Evolutionary conservation across 441 rosid genomes (phyloP).

Genomic region (Gossypium armourianum): DNA sequence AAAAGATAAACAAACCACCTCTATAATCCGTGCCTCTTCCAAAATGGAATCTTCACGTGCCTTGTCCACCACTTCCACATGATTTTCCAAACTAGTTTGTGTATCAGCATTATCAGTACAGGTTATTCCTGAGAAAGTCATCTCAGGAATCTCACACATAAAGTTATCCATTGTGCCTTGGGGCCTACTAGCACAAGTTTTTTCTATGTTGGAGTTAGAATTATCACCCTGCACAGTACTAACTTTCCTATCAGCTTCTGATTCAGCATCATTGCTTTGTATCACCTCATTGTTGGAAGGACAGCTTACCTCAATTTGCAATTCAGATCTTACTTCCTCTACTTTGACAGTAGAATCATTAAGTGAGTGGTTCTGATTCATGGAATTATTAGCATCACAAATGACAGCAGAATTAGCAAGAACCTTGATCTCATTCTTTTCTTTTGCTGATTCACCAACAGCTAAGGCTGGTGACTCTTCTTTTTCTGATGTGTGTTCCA

Average conservation of each 20-base stretch:
- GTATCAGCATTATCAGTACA: constrained; percentile 32
- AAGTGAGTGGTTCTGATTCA: constrained; percentile 27
- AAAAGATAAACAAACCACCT: constrained; percentile 41
- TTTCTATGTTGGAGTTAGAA: constrained; percentile 29
- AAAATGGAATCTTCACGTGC: constrained; percentile 69
- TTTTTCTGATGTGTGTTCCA: constrained; percentile 31
- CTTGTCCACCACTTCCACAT: constrained; percentile 35
- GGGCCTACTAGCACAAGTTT: constrained; percentile 26
- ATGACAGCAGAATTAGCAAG: constrained; percentile 21
- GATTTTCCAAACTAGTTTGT: constrained; percentile 34
- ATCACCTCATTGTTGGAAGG: constrained; percentile 29
- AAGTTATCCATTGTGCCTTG: constrained; percentile 31
- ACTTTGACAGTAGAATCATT: constrained; percentile 30
- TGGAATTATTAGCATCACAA: constrained; percentile 24
- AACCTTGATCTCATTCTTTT: constrained; percentile 35
- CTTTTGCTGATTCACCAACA: constrained; percentile 33
- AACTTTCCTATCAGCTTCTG: constrained; percentile 30
- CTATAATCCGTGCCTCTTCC: constrained; percentile 80
- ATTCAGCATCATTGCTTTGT: constrained; percentile 27
- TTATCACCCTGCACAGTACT: constrained; percentile 23
- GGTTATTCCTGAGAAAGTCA: constrained; percentile 26
- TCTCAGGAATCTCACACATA: constrained; percentile 31
- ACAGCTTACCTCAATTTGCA: constrained; percentile 36
- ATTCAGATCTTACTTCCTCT: constrained; percentile 37
- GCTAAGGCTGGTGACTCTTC: constrained; percentile 31